Evolutionary conservation across 2,329 filamentous ascomycete genomes (phyloP).

Genomic region (Dendrostoma leiphaemia): DNA sequence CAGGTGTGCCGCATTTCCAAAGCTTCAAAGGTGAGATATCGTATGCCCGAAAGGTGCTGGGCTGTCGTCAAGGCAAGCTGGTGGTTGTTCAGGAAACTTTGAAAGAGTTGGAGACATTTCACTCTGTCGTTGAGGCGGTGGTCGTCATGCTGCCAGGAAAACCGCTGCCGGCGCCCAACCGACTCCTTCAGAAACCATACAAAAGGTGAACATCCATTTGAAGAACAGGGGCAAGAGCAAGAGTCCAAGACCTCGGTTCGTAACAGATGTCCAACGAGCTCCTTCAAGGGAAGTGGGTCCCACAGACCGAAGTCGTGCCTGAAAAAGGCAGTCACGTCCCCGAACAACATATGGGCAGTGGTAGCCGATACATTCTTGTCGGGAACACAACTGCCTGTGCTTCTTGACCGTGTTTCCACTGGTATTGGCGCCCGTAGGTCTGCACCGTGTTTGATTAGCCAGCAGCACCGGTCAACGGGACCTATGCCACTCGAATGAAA

Average conservation of each 20-base stretch:
- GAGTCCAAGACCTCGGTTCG: no score
- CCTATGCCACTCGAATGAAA: no score
- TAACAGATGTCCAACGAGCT: no score
- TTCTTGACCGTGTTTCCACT: not conserved
- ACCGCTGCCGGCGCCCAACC: no score
- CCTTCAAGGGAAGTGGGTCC: no score
- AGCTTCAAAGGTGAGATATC: not conserved
- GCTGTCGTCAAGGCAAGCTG: not conserved
- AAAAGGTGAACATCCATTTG: no score
- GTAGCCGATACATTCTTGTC: not conserved
- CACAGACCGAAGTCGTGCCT: no score
- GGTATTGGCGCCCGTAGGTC: not conserved
- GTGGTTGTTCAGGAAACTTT: not conserved
- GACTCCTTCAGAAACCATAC: no score
- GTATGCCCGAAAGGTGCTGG: not conserved
- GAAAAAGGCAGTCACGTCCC: no score
- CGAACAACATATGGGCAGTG: not conserved
- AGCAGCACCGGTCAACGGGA: not conserved
- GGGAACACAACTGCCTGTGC: not conserved
- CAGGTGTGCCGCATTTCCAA: not conserved
- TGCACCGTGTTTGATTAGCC: not conserved
- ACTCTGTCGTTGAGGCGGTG: not conserved
- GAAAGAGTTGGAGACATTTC: accelerated
- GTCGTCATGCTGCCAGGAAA: not conserved
- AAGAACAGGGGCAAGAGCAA: no score